A percentile compares a stretch with the other conserved stretches of the same genome.
Evolutionary conservation across 2,329 filamentous ascomycete genomes (phyloP).

Genomic region (Grosmannia serpens): DNA sequence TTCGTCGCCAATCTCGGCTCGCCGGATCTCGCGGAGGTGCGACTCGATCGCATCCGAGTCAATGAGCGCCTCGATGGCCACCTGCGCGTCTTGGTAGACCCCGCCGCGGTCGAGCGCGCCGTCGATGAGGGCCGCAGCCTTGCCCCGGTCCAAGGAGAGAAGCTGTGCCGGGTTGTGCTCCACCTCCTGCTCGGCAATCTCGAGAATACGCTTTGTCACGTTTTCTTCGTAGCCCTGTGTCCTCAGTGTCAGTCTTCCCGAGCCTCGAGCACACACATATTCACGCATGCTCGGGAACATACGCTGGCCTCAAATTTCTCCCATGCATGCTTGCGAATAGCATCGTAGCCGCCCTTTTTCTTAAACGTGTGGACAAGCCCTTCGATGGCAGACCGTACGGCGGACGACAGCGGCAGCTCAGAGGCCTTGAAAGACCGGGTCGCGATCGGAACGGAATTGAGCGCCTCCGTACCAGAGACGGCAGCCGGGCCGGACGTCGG

Average conservation of each 20-base stretch:
- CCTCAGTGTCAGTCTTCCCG: background rate
- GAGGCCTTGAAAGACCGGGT: constrained; percentile 48
- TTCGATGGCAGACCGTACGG: constrained; percentile 64
- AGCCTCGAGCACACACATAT: no score
- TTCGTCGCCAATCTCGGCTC: constrained; percentile 57
- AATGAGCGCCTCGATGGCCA: constrained; percentile 56
- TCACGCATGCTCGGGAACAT: constrained; percentile 20
- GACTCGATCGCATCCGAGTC: constrained; percentile 56
- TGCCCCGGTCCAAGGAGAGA: constrained; percentile 60
- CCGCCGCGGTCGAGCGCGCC: constrained; percentile 66
- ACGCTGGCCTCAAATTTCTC: constrained; percentile 62
- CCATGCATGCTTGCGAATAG: constrained; percentile 65
- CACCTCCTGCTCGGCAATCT: constrained; percentile 61
- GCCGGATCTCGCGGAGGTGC: constrained; percentile 56
- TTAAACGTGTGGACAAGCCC: constrained; percentile 70
- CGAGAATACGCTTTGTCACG: constrained; percentile 54
- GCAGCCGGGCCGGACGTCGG: background rate
- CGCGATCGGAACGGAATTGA: background rate
- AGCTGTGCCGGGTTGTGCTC: constrained; percentile 62
- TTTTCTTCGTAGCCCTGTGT: constrained; percentile 56
- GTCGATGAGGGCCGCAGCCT: constrained; percentile 65
- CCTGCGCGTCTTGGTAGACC: constrained; percentile 61
- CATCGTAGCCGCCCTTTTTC: constrained; percentile 76
- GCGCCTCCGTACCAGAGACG: background rate
- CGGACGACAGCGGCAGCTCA: constrained; percentile 61